phyloP scores from a whole-genome alignment of 2,329 filamentous ascomycete species.

The Phialophora expanda region DNA sequence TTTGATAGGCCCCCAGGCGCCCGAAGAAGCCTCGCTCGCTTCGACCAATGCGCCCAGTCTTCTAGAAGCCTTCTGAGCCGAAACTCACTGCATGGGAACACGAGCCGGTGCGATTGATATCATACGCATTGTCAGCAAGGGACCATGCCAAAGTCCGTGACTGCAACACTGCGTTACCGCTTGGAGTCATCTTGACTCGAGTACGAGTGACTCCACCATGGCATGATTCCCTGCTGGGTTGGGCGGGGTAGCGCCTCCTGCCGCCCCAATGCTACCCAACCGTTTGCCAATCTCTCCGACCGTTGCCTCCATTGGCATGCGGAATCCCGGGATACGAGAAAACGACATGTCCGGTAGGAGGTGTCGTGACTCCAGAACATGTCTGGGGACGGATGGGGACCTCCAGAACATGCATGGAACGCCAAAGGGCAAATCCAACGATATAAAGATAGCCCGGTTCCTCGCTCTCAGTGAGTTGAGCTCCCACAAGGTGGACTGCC shows the following conservation, averaged over 20 bases:
- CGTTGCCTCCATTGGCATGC: conserved; percentile 5
- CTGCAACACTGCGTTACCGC: conserved; percentile 23
- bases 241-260: conserved; percentile 13
- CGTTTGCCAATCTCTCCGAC: conserved; percentile 12
- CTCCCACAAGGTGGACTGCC: conserved; percentile 12
- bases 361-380: conserved; percentile 4
- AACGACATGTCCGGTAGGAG: background rate
- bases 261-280: conserved; percentile 21
- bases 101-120: background rate
- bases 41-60: conserved; percentile 17
- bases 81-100: conserved; percentile 8
- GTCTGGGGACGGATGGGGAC: conserved; percentile 9
- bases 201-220: background rate
- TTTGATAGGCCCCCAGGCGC: conserved; percentile 8
- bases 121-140: background rate
- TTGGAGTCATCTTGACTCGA: conserved; percentile 9
- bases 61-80: conserved; percentile 16
- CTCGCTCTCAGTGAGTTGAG: background rate
- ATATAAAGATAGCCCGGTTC: conserved; percentile 3
- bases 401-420: conserved; percentile 20
- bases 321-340: conserved; percentile 19
- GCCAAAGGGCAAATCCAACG: background rate
- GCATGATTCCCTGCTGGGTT: conserved; percentile 4
- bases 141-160: conserved; percentile 6
- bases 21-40: conserved; percentile 4